Evolutionary conservation across 108 stramenopile genomes (phyloP), one percentile per base, ranked within the genome.

Genomic region (Craspedostauros australis): DNA sequence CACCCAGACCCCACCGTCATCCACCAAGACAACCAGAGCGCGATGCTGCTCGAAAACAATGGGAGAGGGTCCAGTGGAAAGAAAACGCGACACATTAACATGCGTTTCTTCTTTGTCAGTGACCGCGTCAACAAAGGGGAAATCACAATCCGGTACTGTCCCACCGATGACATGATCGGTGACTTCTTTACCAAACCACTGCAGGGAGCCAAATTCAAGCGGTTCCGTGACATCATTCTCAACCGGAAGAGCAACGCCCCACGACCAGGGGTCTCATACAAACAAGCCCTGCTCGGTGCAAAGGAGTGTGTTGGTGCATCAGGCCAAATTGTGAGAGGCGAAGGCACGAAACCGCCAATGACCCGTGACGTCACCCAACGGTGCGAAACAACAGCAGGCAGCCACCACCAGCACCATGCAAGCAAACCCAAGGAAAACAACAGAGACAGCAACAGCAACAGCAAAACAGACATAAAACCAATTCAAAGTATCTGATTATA

Each of bases 1-100:
- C 5, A 49, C 21, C 33, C 75, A 16, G 37, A 55, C 2, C 42
- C 51, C 6, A 64, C 32, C 29, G 25, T 75, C 7, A 14, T 77
- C n/a, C 54, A 66, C 23, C 73, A 79, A 46, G 78, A 79, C 40
- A 79, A 79, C 37, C 27, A 54, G 30, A 77, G 70, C 36, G 62
- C 73, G 19, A 73, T 78, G 4, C 23, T 36, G 46, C 24, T 80
- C 30, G 72, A 70, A 42, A 57, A 28, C 20, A 80, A 80, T 47
- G 79, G 79, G 3, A 18, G 43, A 22, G 0, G 5, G 2, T 72
- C 71, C 2, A 49, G 47, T 5, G 25, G 39, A 0, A 55, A 72
- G 27, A 38, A 32, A 29, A 60, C 73, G 0, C 27, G 51, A n/a
- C 70, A 75, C 56, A 64, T 79, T 22, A 58, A 75, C 33, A 60